A percentile compares a stretch with the other conserved stretches of the same genome.
phyloP scores from a whole-genome alignment of 495 filamentous ascomycete species.

The Hypoxylon crocopeplum region DNA sequence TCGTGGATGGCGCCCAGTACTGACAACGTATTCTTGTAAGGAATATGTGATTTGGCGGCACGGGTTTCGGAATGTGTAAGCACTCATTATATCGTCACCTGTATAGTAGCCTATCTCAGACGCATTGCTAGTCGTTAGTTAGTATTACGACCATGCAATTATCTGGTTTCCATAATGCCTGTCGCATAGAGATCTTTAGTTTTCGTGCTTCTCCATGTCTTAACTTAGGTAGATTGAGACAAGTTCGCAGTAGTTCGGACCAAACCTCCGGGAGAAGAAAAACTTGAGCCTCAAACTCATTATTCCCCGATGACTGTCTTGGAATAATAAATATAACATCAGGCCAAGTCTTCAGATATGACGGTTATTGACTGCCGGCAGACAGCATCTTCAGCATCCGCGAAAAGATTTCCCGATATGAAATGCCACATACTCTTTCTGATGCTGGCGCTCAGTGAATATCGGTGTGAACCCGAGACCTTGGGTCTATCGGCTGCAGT shows the following conservation, averaged over 20 bases:
- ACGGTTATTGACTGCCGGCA: conserved; percentile 9
- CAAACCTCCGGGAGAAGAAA: conserved; percentile 3
- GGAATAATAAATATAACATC: conserved; percentile 27
- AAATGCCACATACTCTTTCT: background rate
- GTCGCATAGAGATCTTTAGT: too few species aligned
- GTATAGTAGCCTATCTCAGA: background rate
- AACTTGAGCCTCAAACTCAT: background rate
- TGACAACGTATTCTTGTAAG: too few species aligned
- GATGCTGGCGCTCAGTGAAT: conserved; percentile 4
- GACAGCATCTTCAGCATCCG: background rate
- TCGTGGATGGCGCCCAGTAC: too few species aligned
- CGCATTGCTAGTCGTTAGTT: background rate
- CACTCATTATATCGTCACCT: too few species aligned
- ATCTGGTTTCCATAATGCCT: too few species aligned
- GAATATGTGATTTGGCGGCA: too few species aligned
- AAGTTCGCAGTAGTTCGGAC: background rate
- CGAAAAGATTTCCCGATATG: background rate
- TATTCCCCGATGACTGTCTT: conserved; percentile 26
- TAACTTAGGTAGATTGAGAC: background rate
- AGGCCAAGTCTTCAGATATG: conserved; percentile 2
- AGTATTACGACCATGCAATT: too few species aligned
- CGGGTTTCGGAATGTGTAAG: too few species aligned
- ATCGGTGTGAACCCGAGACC: conserved; percentile 25
- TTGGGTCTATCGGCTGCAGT: conserved; percentile 24
- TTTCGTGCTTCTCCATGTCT: conserved; percentile 9